These are phyloP conservation scores for Turnera subulata DNA, from an alignment of 345 rosid species.

Conservation along the genomic window DNA sequence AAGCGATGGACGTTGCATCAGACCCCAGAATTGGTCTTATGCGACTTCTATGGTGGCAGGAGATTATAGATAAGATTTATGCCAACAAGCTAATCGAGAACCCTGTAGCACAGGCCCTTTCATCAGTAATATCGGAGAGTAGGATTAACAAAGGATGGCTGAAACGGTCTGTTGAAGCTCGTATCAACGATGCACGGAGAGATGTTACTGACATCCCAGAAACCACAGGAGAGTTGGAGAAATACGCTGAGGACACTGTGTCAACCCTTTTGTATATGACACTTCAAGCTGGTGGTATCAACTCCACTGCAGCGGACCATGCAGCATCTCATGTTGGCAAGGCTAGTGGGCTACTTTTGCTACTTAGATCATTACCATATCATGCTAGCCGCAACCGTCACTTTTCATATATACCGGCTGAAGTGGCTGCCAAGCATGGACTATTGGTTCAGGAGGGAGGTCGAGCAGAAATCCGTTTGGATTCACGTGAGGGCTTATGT, in stretches of 20 bases:
- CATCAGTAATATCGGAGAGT: slow-evolving; percentile 62
- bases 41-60: slow-evolving; percentile 97
- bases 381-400: slow-evolving; percentile 75
- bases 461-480: slow-evolving; percentile 48
- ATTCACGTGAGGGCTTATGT: slow-evolving; percentile 58
- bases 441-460: slow-evolving; percentile 62
- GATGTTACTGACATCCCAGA: slow-evolving; percentile 65
- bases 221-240: slow-evolving; percentile 66
- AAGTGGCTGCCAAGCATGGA: slow-evolving; percentile 72
- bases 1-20: slow-evolving; percentile 93
- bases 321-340: slow-evolving; percentile 92
- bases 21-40: slow-evolving; percentile 86
- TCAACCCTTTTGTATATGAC: slow-evolving; percentile 77
- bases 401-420: slow-evolving; percentile 53
- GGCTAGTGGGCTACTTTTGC: slow-evolving; percentile 84
- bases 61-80: slow-evolving; percentile 80
- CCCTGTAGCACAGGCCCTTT: slow-evolving; percentile 73
- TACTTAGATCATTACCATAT: slow-evolving; percentile 73
- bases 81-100: slow-evolving; percentile 60
- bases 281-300: slow-evolving; percentile 83
- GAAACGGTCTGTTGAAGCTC: slow-evolving; percentile 82
- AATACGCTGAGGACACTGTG: slow-evolving; percentile 75
- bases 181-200: slow-evolving; percentile 66
- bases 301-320: slow-evolving; percentile 74
- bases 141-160: slow-evolving; percentile 77